A percentile compares a stretch with the other conserved stretches of the same genome.
These are phyloP conservation scores for Penicillium desertorum DNA, from an alignment of 495 filamentous ascomycete species.

Conservation along the genomic window DNA sequence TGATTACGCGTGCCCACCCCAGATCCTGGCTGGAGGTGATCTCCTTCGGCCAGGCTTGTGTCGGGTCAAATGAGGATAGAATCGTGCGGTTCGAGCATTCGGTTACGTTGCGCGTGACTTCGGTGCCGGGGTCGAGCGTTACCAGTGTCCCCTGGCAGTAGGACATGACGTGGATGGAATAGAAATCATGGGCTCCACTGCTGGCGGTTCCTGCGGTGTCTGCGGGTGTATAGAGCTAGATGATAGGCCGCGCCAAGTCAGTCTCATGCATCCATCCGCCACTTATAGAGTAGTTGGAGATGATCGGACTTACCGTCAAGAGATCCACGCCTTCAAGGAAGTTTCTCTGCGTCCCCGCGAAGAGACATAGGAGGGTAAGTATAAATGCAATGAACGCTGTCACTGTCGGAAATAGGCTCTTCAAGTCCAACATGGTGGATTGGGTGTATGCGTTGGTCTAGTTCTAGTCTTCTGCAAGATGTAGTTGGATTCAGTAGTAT, in stretches of 20 bases:
- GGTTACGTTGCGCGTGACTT: constrained; percentile 53
- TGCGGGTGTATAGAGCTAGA: constrained; percentile 41
- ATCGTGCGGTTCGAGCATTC: constrained; percentile 61
- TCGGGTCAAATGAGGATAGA: constrained; percentile 59
- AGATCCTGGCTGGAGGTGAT: constrained; percentile 56
- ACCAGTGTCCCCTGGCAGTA: constrained; percentile 65
- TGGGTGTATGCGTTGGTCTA: not conserved
- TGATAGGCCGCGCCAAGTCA: not conserved
- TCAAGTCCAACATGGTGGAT: constrained; percentile 14
- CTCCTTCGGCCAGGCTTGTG: constrained; percentile 51
- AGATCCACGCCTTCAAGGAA: constrained; percentile 65
- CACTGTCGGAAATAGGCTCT: constrained; percentile 27
- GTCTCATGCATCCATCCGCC: not conserved
- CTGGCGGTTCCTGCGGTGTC: constrained; percentile 47
- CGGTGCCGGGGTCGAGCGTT: constrained; percentile 28
- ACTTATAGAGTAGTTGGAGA: not conserved
- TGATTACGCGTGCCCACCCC: constrained; percentile 61
- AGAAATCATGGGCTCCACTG: constrained; percentile 68
- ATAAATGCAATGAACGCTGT: constrained; percentile 61
- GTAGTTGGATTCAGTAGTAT: not conserved
- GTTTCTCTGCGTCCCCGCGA: constrained; percentile 62
- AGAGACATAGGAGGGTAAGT: constrained; percentile 65
- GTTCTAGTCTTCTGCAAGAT: not conserved
- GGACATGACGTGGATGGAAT: constrained; percentile 68
- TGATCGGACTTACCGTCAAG: constrained; percentile 55